phyloP scores from a whole-genome alignment of 148 eudicot species.

The Chenopodium formosanum region DNA sequence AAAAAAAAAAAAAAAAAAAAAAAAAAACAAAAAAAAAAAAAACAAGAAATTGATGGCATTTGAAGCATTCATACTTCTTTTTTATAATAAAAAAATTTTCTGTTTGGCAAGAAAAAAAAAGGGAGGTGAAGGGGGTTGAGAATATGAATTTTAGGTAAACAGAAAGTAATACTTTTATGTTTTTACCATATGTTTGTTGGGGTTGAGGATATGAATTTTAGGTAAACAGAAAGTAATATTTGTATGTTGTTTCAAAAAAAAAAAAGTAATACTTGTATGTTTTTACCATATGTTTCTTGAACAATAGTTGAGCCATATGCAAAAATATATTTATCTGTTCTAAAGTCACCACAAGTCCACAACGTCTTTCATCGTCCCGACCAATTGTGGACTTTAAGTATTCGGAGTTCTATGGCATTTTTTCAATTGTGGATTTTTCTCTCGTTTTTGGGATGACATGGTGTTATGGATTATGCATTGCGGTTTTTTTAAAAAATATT shows the following conservation, averaged over 20 bases:
- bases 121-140: not conserved
- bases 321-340: not conserved
- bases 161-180: not conserved
- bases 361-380: not conserved
- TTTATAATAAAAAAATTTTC: no score
- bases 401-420: not conserved
- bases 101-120: no score
- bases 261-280: not conserved
- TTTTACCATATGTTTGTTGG: not conserved
- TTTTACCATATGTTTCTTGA: not conserved
- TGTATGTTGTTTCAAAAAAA: not conserved
- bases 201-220: not conserved
- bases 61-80: slow-evolving; percentile 12
- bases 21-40: no score
- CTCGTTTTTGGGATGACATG: not conserved
- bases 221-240: no score
- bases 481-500: not conserved
- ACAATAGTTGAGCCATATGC: not conserved
- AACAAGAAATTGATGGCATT: not conserved
- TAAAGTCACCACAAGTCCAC: not conserved
- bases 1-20: no score
- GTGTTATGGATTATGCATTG: not conserved
- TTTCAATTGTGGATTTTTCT: not conserved
- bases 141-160: not conserved
- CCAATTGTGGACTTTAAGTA: not conserved